A percentile compares a stretch with the other conserved stretches of the same genome.
Evolutionary conservation across 805 yeast genomes (phyloP).

Genomic region (Barnettozyma wickerhamii): DNA sequence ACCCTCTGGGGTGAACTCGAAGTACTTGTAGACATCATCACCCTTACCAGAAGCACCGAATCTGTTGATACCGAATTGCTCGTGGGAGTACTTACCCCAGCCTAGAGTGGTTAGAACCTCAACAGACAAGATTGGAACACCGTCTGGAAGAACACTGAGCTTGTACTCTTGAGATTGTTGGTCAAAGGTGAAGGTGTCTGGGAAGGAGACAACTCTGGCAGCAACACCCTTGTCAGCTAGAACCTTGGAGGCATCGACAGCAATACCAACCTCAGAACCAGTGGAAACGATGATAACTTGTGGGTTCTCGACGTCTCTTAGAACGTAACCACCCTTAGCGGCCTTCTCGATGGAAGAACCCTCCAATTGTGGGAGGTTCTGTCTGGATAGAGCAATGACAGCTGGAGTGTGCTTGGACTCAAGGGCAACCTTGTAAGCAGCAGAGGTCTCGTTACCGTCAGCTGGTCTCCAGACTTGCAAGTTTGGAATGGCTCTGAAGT

Average conservation of each 20-base stretch:
- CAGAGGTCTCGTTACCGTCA: slow-evolving; percentile 85
- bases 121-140: slow-evolving; percentile 86
- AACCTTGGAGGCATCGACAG: slow-evolving; percentile 77
- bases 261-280: slow-evolving; percentile 86
- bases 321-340: slow-evolving; percentile 88
- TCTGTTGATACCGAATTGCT: slow-evolving; percentile 91
- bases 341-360: slow-evolving; percentile 93
- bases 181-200: slow-evolving; percentile 90
- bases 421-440: slow-evolving; percentile 69
- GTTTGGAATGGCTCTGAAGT: slow-evolving; percentile 82
- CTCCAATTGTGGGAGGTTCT: slow-evolving; percentile 87
- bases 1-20: slow-evolving; percentile 92
- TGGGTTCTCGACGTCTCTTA: slow-evolving; percentile 54
- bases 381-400: slow-evolving; percentile 77
- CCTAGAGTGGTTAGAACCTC: slow-evolving; percentile 91
- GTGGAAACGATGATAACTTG: slow-evolving; percentile 80
- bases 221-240: slow-evolving; percentile 61
- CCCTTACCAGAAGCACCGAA: slow-evolving; percentile 97
- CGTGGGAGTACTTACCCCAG: slow-evolving; percentile 95
- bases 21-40: slow-evolving; percentile 71
- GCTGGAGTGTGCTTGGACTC: slow-evolving; percentile 63
- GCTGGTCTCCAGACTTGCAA: slow-evolving; percentile 89
- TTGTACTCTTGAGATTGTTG: slow-evolving; percentile 75
- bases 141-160: slow-evolving; percentile 89
- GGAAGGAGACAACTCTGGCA: slow-evolving; percentile 85